These are phyloP conservation scores for Colletotrichum abscissum DNA, from an alignment of 2,329 filamentous ascomycete species.

Conservation along the genomic window DNA sequence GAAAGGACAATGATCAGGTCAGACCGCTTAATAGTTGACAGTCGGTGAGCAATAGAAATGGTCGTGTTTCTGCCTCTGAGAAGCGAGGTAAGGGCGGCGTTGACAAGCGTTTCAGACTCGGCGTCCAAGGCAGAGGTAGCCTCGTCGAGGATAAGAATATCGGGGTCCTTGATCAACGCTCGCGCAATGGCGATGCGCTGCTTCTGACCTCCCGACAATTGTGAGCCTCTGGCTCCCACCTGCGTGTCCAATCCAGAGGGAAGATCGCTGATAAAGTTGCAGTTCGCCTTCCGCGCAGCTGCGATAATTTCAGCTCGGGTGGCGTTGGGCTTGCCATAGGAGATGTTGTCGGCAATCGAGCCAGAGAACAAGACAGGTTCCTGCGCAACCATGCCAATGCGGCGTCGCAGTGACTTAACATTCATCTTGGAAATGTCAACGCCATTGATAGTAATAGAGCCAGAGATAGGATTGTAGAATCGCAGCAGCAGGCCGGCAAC, in stretches of 20 bases:
- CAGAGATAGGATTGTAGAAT: conserved; percentile 87
- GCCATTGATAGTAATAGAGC: conserved; percentile 85
- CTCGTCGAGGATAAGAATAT: conserved; percentile 97
- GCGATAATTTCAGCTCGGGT: conserved; percentile 83
- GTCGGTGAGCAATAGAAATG: conserved; percentile 94
- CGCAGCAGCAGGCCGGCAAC: conserved; percentile 91
- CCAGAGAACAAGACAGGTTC: conserved; percentile 94
- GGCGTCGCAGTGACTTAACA: conserved; percentile 88
- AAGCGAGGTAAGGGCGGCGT: conserved; percentile 84
- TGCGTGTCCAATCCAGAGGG: conserved; percentile 95
- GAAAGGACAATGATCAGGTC: conserved; percentile 95
- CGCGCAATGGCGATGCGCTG: conserved; percentile 97
- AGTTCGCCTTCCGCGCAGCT: conserved; percentile 93
- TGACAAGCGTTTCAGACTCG: conserved; percentile 96
- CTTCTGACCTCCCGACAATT: conserved; percentile 96
- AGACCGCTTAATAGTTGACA: conserved; percentile 96
- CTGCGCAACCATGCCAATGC: conserved; percentile 95
- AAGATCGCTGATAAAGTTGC: conserved; percentile 95
- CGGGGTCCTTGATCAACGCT: conserved; percentile 92
- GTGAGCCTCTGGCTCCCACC: conserved; percentile 90
- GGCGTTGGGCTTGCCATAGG: conserved; percentile 87
- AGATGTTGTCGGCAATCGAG: conserved; percentile 88
- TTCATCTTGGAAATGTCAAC: conserved; percentile 88
- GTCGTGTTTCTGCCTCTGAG: conserved; percentile 92
- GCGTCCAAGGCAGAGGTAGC: conserved; percentile 96